A percentile compares a stretch with the other conserved stretches of the same genome.
phyloP scores from a whole-genome alignment of 306 rosid species.

The Cercis canadensis region DNA sequence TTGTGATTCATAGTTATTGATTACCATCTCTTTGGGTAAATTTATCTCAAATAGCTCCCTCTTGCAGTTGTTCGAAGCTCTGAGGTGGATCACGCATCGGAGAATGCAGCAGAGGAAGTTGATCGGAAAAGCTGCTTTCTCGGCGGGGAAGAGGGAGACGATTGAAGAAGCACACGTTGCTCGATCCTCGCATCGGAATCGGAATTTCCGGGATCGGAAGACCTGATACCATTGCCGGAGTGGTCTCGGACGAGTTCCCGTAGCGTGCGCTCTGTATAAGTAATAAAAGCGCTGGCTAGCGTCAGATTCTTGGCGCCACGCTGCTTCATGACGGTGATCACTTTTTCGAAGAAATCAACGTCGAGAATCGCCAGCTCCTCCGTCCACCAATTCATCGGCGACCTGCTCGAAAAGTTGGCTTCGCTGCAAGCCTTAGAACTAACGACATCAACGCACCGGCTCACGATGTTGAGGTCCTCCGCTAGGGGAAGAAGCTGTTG shows the following conservation, averaged over 20 bases:
- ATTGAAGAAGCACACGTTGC: constrained; percentile 68
- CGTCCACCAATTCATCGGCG: constrained; percentile 96
- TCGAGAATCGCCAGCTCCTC: constrained; percentile 72
- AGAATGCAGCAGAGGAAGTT: constrained; percentile 91
- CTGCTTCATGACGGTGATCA: constrained; percentile 62
- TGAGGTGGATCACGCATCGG: constrained; percentile 70
- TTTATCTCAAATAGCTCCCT: too few species aligned
- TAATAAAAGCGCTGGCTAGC: constrained; percentile 67
- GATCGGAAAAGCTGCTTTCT: constrained; percentile 76
- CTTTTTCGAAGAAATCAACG: constrained; percentile 56
- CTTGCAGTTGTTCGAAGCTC: constrained; percentile 58
- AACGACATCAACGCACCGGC: constrained; percentile 60
- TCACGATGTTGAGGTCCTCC: constrained; percentile 52
- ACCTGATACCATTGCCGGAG: constrained; percentile 53
- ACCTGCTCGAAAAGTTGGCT: constrained; percentile 68
- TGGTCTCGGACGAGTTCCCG: constrained; percentile 84
- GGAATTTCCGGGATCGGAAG: constrained; percentile 27
- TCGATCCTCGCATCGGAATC: constrained; percentile 36
- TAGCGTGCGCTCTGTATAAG: constrained; percentile 73
- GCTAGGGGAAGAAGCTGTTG: constrained; percentile 61
- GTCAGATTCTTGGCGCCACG: constrained; percentile 62
- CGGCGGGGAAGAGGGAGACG: constrained; percentile 70
- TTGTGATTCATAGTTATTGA: too few species aligned
- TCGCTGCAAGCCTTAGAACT: constrained; percentile 66
- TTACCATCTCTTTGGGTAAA: too few species aligned